Base-by-base conservation (phyloP, 176 grass and related monocot genomes). In the Phoenix dactylifera region DNA sequence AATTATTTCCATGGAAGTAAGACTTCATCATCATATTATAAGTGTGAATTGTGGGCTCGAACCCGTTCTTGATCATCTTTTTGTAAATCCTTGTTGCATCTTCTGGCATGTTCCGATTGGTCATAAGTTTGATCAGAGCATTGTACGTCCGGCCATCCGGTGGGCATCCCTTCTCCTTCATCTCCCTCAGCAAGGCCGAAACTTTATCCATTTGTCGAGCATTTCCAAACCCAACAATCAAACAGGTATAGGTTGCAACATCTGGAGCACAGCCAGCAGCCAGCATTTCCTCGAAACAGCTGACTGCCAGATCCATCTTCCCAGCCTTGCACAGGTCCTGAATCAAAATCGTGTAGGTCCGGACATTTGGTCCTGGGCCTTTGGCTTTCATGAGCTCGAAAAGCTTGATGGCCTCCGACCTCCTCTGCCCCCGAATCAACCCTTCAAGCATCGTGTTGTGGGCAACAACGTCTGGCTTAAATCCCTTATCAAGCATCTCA, bases 1-100 rank as follows among this genome's bases (percentile, higher is more conserved):
- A 82, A 20, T 90, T 88, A 64, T 57, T 90, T 54, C 72, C 78
- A 65, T 75, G 59, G 69, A 96, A 96, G 65, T 77, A 91, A 12
- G 80, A 91, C 56, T 91, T 96, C 91, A 96, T 90, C 75, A 91
- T 85, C 80, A 88, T 96, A 72, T 96, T 91, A 71, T 96, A 96
- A n/a, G 92, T 96, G 68, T 88, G 69, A 54, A 83, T 70, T 0
- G 92, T 83, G 62, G 82, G 87, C 60, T 85, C 75, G 29, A 85
- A 79, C 15, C 87, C 92, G 25, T 86, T 96, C 66, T 77, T 80
- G 68, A 91, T 81, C 92, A 96, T 90, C 23, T 74, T 90, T 74
- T 88, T 85, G 69, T 96, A 85, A 72, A 91, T 79, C 53, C 60
- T 72, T 35, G 66, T 68, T 19, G 83, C 92, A 72, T 96, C 83